Evolutionary conservation across 2,329 filamentous ascomycete species (phyloP).

Genomic region (Amphichorda felina): DNA sequence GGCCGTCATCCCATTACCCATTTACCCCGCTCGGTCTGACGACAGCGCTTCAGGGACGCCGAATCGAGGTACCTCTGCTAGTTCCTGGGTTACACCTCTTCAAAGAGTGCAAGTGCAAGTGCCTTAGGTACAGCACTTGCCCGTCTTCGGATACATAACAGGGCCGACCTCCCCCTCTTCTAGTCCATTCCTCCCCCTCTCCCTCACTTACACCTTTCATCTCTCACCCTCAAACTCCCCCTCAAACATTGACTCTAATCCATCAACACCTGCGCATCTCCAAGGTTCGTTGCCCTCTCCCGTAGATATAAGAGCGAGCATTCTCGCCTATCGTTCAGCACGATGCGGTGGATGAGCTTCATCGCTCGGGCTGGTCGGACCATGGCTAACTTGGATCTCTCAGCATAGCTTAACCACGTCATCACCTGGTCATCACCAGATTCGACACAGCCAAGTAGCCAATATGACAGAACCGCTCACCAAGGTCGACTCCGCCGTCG

Average conservation of each 20-base stretch:
- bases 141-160: constrained; percentile 15
- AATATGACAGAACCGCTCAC: constrained; percentile 46
- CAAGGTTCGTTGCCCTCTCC: not conserved
- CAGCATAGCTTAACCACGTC: not conserved
- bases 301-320: not conserved
- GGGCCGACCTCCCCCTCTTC: constrained; percentile 15
- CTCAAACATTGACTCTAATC: constrained; percentile 3
- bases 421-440: too few relatives aligned
- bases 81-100: not conserved
- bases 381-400: not conserved
- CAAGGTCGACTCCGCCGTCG: constrained; percentile 88
- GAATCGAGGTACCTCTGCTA: not conserved
- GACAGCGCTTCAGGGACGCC: not conserved
- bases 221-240: constrained; percentile 11
- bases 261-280: too few relatives aligned
- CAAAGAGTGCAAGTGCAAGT: constrained; percentile 3
- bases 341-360: too few relatives aligned
- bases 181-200: constrained; percentile 6
- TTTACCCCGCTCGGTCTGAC: constrained; percentile 3
- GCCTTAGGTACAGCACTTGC: constrained; percentile 8
- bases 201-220: constrained; percentile 11
- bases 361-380: too few relatives aligned
- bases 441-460: not conserved
- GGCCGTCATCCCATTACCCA: not conserved
- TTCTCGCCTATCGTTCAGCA: too few relatives aligned